Evolutionary conservation across 2,329 filamentous ascomycete species (phyloP).

Genomic region (Magnaporthiopsis poae): DNA sequence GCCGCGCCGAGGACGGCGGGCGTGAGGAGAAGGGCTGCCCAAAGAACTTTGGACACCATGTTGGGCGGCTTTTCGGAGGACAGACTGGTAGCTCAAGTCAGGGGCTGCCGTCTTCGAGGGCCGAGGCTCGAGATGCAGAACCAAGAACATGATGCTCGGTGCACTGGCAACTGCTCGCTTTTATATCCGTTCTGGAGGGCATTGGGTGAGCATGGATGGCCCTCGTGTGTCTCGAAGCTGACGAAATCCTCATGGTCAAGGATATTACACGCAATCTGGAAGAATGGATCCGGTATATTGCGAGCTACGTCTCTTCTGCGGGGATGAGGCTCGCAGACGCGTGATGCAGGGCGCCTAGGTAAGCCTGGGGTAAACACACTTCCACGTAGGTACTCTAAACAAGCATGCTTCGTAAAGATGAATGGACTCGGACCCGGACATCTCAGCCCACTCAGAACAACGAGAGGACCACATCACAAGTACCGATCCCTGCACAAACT

Average conservation of each 20-base stretch:
- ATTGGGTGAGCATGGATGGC: neutral
- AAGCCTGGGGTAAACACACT: neutral
- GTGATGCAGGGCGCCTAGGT: neutral
- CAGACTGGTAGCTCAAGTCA: neutral
- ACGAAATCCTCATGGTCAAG: neutral
- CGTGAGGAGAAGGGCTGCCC: conserved; percentile 4
- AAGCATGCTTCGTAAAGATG: neutral
- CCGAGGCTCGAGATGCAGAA: neutral
- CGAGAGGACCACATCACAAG: neutral
- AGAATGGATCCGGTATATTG: neutral
- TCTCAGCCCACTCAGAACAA: neutral
- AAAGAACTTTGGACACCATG: conserved; percentile 4
- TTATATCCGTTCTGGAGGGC: neutral
- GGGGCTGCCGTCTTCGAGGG: neutral
- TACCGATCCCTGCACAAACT: neutral
- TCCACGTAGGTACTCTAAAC: neutral
- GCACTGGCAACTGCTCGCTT: neutral
- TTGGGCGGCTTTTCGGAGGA: neutral
- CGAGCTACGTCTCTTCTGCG: neutral
- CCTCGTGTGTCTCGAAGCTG: neutral
- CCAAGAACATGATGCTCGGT: neutral
- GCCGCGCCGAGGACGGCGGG: conserved; percentile 3
- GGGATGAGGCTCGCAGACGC: neutral
- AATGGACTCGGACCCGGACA: neutral
- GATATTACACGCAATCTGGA: conserved; percentile 2